phyloP scores from a whole-genome alignment of 129 eudicot species.

The Smallanthus sonchifolius region DNA sequence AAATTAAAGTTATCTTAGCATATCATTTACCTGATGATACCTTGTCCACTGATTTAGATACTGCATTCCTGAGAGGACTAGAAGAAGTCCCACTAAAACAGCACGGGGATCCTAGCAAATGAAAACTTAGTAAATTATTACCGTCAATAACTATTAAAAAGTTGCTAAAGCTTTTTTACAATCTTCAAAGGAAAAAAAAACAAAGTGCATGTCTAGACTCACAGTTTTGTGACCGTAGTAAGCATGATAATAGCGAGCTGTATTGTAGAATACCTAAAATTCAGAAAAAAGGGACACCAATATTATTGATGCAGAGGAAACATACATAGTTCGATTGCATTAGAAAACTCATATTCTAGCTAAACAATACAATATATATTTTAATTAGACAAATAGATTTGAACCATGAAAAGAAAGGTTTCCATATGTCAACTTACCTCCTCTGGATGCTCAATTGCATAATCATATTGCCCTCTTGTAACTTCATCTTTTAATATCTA shows the following conservation, averaged over 20 bases:
- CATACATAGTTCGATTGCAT: not conserved
- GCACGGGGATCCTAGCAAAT: constrained; percentile 83
- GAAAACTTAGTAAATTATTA: not conserved
- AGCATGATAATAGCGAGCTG: constrained; percentile 91
- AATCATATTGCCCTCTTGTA: constrained; percentile 91
- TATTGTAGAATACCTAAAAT: constrained; percentile 70
- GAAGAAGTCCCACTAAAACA: constrained; percentile 86
- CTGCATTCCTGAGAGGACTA: constrained; percentile 83
- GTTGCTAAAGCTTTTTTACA: not conserved
- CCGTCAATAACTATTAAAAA: not conserved
- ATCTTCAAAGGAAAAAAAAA: not conserved
- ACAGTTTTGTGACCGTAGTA: constrained; percentile 95
- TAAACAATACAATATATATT: not conserved
- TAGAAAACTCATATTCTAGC: not conserved
- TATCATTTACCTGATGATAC: constrained; percentile 79
- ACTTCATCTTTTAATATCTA: constrained; percentile 90
- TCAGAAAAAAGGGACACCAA: not conserved
- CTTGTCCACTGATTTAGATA: constrained; percentile 93
- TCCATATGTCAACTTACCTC: constrained; percentile 46
- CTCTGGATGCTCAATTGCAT: constrained; percentile 98
- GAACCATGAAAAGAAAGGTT: not conserved
- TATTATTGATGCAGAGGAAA: not conserved
- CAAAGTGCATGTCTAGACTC: constrained; percentile 16
- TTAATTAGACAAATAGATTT: not conserved
- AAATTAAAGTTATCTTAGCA: constrained; percentile 7